A percentile compares a stretch with the other conserved stretches of the same genome.
These are phyloP conservation scores for Herpetomonas samuelpessoai DNA, from an alignment of 208 protist genomes.

Conservation along the genomic window DNA sequence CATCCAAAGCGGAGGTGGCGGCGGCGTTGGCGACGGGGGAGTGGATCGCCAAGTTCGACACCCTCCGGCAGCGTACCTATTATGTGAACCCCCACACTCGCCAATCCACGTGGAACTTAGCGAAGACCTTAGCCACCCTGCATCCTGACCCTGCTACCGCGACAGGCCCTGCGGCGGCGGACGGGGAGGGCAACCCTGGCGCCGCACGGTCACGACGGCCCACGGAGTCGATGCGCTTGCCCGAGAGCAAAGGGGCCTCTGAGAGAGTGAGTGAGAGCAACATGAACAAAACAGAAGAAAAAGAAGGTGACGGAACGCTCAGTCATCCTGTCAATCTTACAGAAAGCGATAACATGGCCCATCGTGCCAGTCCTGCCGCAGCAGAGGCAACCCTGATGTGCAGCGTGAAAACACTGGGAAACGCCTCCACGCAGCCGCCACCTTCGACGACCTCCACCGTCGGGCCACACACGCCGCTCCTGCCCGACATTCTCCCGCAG, in stretches of 20 bases:
- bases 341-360: neutral
- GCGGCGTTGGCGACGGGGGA: constrained; percentile 17
- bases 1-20: too few relatives aligned
- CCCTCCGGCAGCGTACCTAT: constrained; percentile 24
- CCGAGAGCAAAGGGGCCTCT: neutral
- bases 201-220: too few relatives aligned
- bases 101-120: constrained; percentile 33
- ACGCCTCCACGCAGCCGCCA: too few relatives aligned
- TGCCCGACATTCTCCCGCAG: too few relatives aligned
- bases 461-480: too few relatives aligned
- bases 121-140: constrained; percentile 16
- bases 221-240: too few relatives aligned
- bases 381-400: too few relatives aligned
- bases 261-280: neutral
- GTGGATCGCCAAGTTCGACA: constrained; percentile 25
- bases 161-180: neutral
- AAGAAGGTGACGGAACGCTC: neutral
- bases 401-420: too few relatives aligned
- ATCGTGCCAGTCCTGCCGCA: neutral
- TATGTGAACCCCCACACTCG: constrained; percentile 27
- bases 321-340: too few relatives aligned
- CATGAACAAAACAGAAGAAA: neutral
- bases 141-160: neutral
- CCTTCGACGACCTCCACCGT: too few relatives aligned
- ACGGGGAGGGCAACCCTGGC: too few relatives aligned